Base-by-base conservation (phyloP, 176 grass and related monocot genomes). In the Oryza rufipogon region DNA sequence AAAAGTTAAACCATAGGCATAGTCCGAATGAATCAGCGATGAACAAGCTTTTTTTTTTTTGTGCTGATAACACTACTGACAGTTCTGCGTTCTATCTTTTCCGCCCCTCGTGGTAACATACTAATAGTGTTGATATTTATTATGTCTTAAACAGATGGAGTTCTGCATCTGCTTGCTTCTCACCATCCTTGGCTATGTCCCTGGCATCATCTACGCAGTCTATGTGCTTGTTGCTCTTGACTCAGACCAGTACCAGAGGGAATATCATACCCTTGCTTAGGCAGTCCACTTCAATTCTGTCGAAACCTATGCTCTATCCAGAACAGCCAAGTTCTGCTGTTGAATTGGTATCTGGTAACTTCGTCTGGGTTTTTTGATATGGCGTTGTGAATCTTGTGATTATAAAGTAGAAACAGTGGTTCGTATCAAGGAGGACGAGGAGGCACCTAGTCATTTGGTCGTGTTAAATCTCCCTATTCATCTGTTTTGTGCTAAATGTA, bases 161-260 rank as follows among this genome's bases (percentile, higher is more conserved):
- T 91, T 94, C 83, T 94, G 89, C 83, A 84, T 94, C 83, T 94
- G 92, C 64, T 48, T 94, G 76, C 86, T 91, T 81, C 89, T 94
- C 68, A 94, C 92, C 14, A 67, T 94, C 76, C 75, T 94, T 52
- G 92, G 92, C 66, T 91, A 89, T 47, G 3, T 94, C 63, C 92
- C 92, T 45, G 92, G 92, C 63, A 94, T 94, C 71, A 86, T 94
- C 86, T 94, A 94, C 4, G 92, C 89, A 0, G 63, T 94, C 28
- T 94, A 86, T 11, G 75, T 94, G 22, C 89, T 94, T 52, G 83
- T 94, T 34, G 79, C 89, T 17, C 71, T 91, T 4, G 42, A 84
- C 74, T 28, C 85, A 4, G 80, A 89, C 4, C 58, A 61, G 2
- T 8, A 72, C 9, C 49, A 68, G 16, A 83, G 89, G 60, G 92